Evolutionary conservation across 495 filamentous ascomycete genomes (phyloP), one percentile per base, ranked within the genome.

Genomic region (Lepidopterella palustris): DNA sequence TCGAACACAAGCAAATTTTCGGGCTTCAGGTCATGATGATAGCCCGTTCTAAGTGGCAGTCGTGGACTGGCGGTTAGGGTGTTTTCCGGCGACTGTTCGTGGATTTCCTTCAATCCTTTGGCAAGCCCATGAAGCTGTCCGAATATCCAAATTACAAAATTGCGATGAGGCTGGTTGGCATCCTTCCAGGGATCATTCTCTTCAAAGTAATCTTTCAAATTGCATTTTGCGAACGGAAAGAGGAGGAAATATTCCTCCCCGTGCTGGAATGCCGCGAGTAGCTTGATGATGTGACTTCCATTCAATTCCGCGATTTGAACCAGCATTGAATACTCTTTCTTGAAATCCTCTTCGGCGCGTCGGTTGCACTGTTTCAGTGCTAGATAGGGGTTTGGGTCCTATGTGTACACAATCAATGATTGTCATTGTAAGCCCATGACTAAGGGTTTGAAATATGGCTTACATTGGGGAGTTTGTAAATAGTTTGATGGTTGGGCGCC

Each of bases 1-100:
- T 53, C 26, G 23, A 53, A 53, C n/a, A 53, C 10, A 4, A 53
- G 29, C 26, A 53, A 21, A 15, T 53, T 53, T 35, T 53, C 50
- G n/a, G 50, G 50, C 26, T 53, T 53, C n/a, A 53, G 50, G 26
- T 53, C 50, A 25, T 53, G 50, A 25, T 53, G 50, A 25, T 53
- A 53, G 3, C 50, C 50, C n/a, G 25, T 21, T 21, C 21, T 5
- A 10, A 24, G n/a, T 49, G 45, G 15, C 21, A 18, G 45, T 21
- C n/a, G 3, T 10, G 11, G 10, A 24, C 11, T 49, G 9, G 13
- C n/a, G 11, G n/a, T 13, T 3, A 20, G 45, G n/a, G 2, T 26
- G 26, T 13, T 53, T 13, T 28, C 15, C 9, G 11, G 4, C 11
- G 10, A 3, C 3, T 31, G 4, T 25, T 35, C 21, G 29, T 53